phyloP scores from a whole-genome alignment of 768 basidiomycete species.

The Termitomyces sp. region DNA sequence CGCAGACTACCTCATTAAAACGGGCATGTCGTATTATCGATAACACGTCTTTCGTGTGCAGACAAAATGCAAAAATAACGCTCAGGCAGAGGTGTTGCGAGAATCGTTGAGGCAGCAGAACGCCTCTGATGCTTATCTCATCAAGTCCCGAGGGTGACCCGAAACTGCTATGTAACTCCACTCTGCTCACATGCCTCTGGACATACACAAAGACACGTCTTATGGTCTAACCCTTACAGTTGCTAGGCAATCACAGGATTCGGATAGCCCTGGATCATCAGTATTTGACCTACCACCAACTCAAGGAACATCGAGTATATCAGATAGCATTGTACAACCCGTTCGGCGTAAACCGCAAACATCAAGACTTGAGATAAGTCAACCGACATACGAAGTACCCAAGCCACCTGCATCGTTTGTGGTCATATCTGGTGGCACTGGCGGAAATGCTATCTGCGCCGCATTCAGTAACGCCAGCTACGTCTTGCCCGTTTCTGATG shows the following conservation, averaged over 20 bases:
- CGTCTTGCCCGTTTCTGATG: constrained; percentile 91
- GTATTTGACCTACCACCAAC: constrained; percentile 74
- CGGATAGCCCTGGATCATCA: constrained; percentile 66
- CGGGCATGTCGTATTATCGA: too few relatives aligned
- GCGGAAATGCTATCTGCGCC: constrained; percentile 86
- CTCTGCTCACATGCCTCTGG: constrained; percentile 11
- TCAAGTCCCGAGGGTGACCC: too few relatives aligned
- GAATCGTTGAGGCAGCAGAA: too few relatives aligned
- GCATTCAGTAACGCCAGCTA: constrained; percentile 80
- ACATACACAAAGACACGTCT: constrained; percentile 10
- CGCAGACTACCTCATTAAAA: too few relatives aligned
- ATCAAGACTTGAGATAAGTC: constrained; percentile 3
- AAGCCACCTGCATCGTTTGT: constrained; percentile 45
- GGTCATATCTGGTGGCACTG: constrained; percentile 91
- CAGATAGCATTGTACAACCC: constrained; percentile 6
- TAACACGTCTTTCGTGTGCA: too few relatives aligned
- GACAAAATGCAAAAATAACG: too few relatives aligned
- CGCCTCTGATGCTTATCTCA: too few relatives aligned
- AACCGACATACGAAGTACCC: not conserved
- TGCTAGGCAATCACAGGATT: constrained; percentile 7
- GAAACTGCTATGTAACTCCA: not conserved
- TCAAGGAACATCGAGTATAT: constrained; percentile 24
- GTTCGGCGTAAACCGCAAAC: constrained; percentile 3
- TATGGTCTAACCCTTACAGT: constrained; percentile 13
- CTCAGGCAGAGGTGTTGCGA: too few relatives aligned